phyloP scores from a whole-genome alignment of 169 alveolate genomes.

The Plasmodium falciparum region DNA sequence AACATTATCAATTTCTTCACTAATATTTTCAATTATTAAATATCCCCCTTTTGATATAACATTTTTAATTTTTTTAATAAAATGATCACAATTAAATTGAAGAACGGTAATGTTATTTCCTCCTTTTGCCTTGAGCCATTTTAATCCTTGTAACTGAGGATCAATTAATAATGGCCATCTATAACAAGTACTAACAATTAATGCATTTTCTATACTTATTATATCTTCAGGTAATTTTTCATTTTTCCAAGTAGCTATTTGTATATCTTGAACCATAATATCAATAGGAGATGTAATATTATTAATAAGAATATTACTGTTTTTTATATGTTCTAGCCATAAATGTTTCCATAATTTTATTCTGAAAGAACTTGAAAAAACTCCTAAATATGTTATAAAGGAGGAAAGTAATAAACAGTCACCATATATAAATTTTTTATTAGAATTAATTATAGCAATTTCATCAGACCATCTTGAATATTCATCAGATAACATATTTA shows the following conservation, averaged over 20 bases:
- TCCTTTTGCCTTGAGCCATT: slow-evolving; percentile 96
- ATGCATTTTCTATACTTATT: slow-evolving; percentile 96
- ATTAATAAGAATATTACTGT: slow-evolving; percentile 91
- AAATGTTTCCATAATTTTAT: slow-evolving; percentile 90
- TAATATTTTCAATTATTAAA: slow-evolving; percentile 94
- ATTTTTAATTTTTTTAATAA: slow-evolving; percentile 91
- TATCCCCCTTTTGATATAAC: slow-evolving; percentile 94
- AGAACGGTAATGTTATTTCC: slow-evolving; percentile 93
- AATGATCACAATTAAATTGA: slow-evolving; percentile 92
- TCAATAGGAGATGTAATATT: slow-evolving; percentile 92
- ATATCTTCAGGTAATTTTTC: slow-evolving; percentile 96
- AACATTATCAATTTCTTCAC: slow-evolving; percentile 95
- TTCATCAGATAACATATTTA: slow-evolving; percentile 95
- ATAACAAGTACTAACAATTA: slow-evolving; percentile 94
- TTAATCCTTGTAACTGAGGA: slow-evolving; percentile 97
- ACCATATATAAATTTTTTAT: slow-evolving; percentile 93
- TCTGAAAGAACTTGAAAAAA: slow-evolving; percentile 94
- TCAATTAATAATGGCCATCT: slow-evolving; percentile 98
- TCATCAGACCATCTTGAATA: slow-evolving; percentile 96
- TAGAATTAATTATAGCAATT: slow-evolving; percentile 90
- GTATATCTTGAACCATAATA: slow-evolving; percentile 94
- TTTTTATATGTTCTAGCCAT: slow-evolving; percentile 93
- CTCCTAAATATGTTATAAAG: slow-evolving; percentile 97
- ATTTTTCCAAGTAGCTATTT: slow-evolving; percentile 95
- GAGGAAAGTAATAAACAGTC: slow-evolving; percentile 95